Percentiles rank a stretch among this genome's conserved stretches.
Evolutionary conservation across 805 yeast species (phyloP).

Genomic region (Myxozyma mucilagina): DNA sequence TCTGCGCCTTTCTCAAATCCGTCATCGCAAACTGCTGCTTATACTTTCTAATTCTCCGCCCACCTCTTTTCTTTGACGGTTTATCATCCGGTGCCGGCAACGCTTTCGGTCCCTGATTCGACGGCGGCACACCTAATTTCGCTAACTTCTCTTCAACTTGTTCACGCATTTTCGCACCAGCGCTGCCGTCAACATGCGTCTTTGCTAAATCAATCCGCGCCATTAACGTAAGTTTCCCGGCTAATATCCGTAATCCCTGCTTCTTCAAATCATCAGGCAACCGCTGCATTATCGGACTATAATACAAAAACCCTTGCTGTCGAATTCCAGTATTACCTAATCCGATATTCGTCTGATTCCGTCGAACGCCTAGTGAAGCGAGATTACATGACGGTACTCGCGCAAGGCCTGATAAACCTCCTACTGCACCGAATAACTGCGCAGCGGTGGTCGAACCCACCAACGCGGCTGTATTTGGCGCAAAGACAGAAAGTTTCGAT

Average conservation of each 20-base stretch:
- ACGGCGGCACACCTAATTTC: constrained; percentile 77
- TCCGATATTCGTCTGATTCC: constrained; percentile 42
- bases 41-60: constrained; percentile 72
- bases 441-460: constrained; percentile 75
- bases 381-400: constrained; percentile 80
- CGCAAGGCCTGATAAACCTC: constrained; percentile 67
- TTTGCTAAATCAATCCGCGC: constrained; percentile 73
- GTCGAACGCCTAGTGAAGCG: constrained; percentile 68
- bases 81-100: constrained; percentile 75
- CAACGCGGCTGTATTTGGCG: constrained; percentile 77
- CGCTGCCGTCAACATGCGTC: constrained; percentile 47
- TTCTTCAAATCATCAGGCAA: constrained; percentile 60
- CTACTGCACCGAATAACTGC: constrained; percentile 64
- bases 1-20: constrained; percentile 78
- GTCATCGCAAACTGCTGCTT: constrained; percentile 80
- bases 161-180: constrained; percentile 59
- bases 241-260: constrained; percentile 72
- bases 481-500: constrained; percentile 55
- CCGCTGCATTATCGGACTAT: constrained; percentile 57
- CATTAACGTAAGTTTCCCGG: constrained; percentile 79
- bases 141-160: constrained; percentile 68
- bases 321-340: constrained; percentile 51
- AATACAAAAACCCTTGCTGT: constrained; percentile 69
- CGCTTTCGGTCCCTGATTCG: constrained; percentile 56
- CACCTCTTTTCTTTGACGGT: constrained; percentile 83